A percentile compares a stretch with the other conserved stretches of the same genome.
Conservation (phyloP, 495 filamentous ascomycete genomes). For the Hypoxylon fragiforme region DNA sequence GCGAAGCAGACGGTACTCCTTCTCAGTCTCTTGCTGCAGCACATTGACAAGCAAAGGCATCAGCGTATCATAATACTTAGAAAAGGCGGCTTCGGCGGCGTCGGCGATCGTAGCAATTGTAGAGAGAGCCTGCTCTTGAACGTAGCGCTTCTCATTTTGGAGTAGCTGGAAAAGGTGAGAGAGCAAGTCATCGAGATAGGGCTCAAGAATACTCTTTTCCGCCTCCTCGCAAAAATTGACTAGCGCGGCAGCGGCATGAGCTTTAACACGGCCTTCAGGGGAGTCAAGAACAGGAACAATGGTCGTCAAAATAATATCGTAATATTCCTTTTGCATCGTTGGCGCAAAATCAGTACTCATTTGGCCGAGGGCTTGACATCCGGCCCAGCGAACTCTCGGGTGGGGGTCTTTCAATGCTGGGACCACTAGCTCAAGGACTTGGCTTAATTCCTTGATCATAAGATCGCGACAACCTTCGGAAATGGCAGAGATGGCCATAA, state of each 20-base stretch:
- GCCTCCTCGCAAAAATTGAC: constrained; percentile 99
- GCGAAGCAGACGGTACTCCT: constrained; percentile 86
- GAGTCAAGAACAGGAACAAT: constrained; percentile 93
- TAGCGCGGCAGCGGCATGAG: constrained; percentile 93
- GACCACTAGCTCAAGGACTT: constrained; percentile 90
- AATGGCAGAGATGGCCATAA: constrained; percentile 99
- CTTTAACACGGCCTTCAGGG: constrained; percentile 89
- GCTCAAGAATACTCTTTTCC: constrained; percentile 87
- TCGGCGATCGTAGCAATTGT: constrained; percentile 99
- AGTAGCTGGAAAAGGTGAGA: constrained; percentile 80
- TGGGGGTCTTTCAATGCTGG: constrained; percentile 90
- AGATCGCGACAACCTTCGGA: constrained; percentile 95
- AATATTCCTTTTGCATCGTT: constrained; percentile 97
- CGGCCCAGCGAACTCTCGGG: constrained; percentile 94
- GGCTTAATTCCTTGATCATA: constrained; percentile 92
- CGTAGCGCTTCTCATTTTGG: constrained; percentile 87
- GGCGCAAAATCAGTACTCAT: constrained; percentile 99
- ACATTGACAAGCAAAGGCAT: constrained; percentile 96
- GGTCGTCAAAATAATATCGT: constrained; percentile 77
- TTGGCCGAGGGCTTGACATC: constrained; percentile 97
- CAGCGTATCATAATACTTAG: constrained; percentile 90
- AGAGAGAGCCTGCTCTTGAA: constrained; percentile 96
- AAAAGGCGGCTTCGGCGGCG: constrained; percentile 92
- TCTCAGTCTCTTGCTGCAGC: constrained; percentile 82
- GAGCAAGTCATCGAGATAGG: constrained; percentile 88